Evolutionary conservation across 495 filamentous ascomycete genomes (phyloP).

Genomic region (Amphirosellinia nigrospora): DNA sequence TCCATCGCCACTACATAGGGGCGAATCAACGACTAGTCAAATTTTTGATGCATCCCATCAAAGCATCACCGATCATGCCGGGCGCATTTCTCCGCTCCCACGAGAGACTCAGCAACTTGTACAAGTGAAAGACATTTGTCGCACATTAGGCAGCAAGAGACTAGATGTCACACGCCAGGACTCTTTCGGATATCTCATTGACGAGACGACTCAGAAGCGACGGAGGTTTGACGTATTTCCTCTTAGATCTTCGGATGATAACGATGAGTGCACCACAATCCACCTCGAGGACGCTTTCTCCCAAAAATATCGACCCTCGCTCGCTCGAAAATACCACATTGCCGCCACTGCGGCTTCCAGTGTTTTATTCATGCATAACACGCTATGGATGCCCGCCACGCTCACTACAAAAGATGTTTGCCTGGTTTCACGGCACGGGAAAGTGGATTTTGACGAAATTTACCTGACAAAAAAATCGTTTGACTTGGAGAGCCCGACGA

Average conservation of each 20-base stretch:
- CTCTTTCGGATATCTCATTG: slow-evolving; percentile 14
- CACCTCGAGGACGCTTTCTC: slow-evolving; percentile 14
- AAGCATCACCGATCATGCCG: neutral
- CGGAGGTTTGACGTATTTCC: slow-evolving; percentile 15
- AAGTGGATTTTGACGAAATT: slow-evolving; percentile 12
- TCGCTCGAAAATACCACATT: slow-evolving; percentile 21
- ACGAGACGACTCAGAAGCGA: slow-evolving; percentile 9
- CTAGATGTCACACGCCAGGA: neutral
- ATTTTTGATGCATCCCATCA: neutral
- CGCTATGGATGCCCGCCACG: slow-evolving; percentile 19
- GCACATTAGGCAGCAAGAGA: neutral
- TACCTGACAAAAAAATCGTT: slow-evolving; percentile 12
- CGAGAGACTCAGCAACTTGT: slow-evolving; percentile 1
- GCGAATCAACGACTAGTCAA: neutral
- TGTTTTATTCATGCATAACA: slow-evolving; percentile 20
- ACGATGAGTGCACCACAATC: slow-evolving; percentile 4
- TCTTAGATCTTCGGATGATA: neutral
- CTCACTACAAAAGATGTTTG: slow-evolving; percentile 14
- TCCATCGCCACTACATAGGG: neutral
- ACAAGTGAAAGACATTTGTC: slow-evolving; percentile 16
- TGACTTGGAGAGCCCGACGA: neutral
- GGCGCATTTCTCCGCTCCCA: neutral
- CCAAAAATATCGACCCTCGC: slow-evolving; percentile 4
- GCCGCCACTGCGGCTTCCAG: slow-evolving; percentile 12
- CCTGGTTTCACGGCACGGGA: slow-evolving; percentile 12